Conservation (phyloP, 148 eudicot species). For the Fagopyrum tataricum region DNA sequence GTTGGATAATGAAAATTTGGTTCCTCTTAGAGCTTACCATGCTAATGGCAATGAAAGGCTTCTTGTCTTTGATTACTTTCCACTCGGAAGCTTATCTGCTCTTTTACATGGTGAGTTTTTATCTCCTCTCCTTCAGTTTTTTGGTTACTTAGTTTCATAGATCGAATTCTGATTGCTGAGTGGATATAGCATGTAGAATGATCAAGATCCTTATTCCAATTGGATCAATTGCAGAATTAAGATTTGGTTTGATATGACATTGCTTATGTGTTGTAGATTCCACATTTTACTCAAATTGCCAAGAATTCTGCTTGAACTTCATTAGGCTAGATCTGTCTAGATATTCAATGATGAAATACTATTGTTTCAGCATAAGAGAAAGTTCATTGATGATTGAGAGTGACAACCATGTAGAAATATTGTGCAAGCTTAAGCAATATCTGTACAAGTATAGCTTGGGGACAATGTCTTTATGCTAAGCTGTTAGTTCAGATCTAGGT, state of each 20-base stretch:
- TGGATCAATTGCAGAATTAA: background rate
- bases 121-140: background rate
- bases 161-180: background rate
- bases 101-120: conserved; percentile 63
- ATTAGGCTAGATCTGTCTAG: background rate
- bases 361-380: background rate
- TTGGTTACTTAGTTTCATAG: background rate
- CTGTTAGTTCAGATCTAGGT: conserved; percentile 2
- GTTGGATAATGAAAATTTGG: conserved; percentile 77
- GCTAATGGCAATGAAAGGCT: conserved; percentile 79
- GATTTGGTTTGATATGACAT: background rate
- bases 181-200: background rate
- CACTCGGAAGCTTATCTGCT: conserved; percentile 86
- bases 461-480: background rate
- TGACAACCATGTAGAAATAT: background rate
- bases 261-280: background rate
- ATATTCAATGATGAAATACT: background rate
- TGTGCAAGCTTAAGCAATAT: background rate
- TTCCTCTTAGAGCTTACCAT: conserved; percentile 81
- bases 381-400: too few species aligned
- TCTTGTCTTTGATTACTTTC: conserved; percentile 82
- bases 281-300: background rate
- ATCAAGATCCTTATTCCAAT: background rate
- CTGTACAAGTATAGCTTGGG: background rate
- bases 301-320: background rate